These are phyloP conservation scores for Rhizopus stolonifer DNA, from an alignment of 371 early-diverging fungal genomes.

Conservation along the genomic window DNA sequence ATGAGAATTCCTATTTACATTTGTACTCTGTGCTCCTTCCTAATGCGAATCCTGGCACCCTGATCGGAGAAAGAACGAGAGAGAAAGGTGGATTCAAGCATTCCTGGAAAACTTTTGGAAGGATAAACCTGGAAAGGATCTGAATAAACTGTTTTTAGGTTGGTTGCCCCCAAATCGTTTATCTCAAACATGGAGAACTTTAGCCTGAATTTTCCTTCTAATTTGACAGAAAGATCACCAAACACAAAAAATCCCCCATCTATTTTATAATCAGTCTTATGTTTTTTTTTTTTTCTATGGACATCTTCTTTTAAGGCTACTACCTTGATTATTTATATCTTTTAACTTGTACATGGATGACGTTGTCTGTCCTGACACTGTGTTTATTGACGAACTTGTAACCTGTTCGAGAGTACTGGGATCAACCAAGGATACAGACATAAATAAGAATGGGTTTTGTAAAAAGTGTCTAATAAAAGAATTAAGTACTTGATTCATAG, in stretches of 20 bases:
- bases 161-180: constrained; percentile 37
- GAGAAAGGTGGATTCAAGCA: constrained; percentile 64
- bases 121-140: constrained; percentile 78
- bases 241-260: constrained; percentile 95
- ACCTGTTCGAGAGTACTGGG: constrained; percentile 37
- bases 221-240: constrained; percentile 88
- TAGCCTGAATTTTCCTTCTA: constrained; percentile 86
- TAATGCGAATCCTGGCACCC: constrained; percentile 51
- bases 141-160: constrained; percentile 43
- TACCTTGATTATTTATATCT: constrained; percentile 45
- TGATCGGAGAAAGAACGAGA: constrained; percentile 53
- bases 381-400: constrained; percentile 38
- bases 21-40: constrained; percentile 51
- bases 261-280: constrained; percentile 6
- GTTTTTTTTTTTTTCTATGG: not conserved
- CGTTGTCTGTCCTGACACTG: constrained; percentile 46
- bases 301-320: constrained; percentile 14
- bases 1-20: constrained; percentile 15
- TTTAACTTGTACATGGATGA: constrained; percentile 50
- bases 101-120: constrained; percentile 90
- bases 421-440: constrained; percentile 49
- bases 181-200: constrained; percentile 90
- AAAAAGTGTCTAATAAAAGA: constrained; percentile 15
- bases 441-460: constrained; percentile 47
- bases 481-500: not conserved